These are phyloP conservation scores for Scenedesmus sp. DNA, from an alignment of 163 green algal genomes.

Conservation along the genomic window DNA sequence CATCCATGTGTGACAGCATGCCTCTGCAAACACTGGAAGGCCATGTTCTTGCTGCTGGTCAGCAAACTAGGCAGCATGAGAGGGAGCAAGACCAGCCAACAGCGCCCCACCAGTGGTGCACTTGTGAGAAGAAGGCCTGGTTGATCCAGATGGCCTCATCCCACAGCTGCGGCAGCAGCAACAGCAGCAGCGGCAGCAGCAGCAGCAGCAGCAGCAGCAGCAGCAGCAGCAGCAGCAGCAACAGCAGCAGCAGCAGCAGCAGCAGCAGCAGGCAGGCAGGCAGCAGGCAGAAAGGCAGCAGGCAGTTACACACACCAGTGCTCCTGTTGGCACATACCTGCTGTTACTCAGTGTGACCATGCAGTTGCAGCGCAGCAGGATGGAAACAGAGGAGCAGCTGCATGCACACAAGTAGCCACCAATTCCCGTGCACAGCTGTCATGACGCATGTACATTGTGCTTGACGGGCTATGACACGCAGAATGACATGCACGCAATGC, in stretches of 20 bases:
- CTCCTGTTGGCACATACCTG: too few species aligned
- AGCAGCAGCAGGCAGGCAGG: background rate
- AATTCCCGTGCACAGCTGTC: too few species aligned
- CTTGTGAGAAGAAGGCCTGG: slow-evolving; percentile 39
- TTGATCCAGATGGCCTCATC: slow-evolving; percentile 45
- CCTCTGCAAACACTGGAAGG: background rate
- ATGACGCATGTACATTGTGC: too few species aligned
- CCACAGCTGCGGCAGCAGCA: slow-evolving; percentile 29
- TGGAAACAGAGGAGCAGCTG: too few species aligned
- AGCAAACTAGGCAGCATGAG: background rate
- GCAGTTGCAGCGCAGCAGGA: too few species aligned
- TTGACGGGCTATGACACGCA: too few species aligned
- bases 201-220: background rate
- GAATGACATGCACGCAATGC: too few species aligned
- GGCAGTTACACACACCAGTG: background rate
- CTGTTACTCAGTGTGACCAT: too few species aligned
- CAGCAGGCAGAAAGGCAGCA: background rate
- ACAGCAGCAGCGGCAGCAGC: background rate
- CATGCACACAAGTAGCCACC: too few species aligned
- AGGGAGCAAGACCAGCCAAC: too few species aligned
- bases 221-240: background rate
- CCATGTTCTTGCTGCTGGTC: background rate
- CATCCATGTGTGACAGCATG: background rate
- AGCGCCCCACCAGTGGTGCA: background rate
- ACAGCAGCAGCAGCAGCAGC: too few species aligned